Percentiles rank a stretch among this genome's conserved stretches.
Conservation (phyloP, 352 stramenopile species). For the Phytopythium chamaehyphon region DNA sequence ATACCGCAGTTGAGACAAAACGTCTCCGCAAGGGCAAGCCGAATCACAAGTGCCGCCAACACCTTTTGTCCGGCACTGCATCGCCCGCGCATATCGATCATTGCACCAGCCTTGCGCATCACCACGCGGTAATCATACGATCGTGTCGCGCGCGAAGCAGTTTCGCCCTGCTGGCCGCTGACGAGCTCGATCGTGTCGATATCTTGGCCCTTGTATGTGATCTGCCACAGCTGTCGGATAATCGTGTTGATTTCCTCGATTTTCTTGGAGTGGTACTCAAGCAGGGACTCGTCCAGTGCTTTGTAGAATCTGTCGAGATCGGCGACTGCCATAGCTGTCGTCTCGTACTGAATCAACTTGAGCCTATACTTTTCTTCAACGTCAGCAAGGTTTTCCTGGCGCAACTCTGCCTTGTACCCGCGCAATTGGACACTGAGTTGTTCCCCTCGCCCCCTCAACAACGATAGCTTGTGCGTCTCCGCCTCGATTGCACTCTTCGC, state of each 20-base stretch:
- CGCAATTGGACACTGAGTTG: slow-evolving; percentile 50
- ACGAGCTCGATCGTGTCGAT: slow-evolving; percentile 99
- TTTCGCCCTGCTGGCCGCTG: slow-evolving; percentile 87
- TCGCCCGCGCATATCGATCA: slow-evolving; percentile 98
- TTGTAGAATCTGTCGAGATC: slow-evolving; percentile 98
- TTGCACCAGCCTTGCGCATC: slow-evolving; percentile 95
- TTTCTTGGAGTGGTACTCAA: slow-evolving; percentile 98
- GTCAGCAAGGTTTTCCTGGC: slow-evolving; percentile 80
- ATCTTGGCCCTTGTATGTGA: slow-evolving; percentile 99
- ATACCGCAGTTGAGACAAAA: slow-evolving; percentile 99
- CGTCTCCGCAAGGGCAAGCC: slow-evolving; percentile 97
- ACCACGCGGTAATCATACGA: slow-evolving; percentile 99
- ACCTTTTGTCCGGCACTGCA: slow-evolving; percentile 98
- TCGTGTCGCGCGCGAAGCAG: slow-evolving; percentile 45
- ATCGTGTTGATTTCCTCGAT: slow-evolving; percentile 99
- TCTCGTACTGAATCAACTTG: slow-evolving; percentile 95
- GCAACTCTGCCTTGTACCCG: slow-evolving; percentile 60
- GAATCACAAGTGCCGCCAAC: slow-evolving; percentile 95
- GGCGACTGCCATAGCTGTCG: slow-evolving; percentile 92
- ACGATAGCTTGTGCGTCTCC: slow-evolving; percentile 31
- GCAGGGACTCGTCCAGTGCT: slow-evolving; percentile 93
- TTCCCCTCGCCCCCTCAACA: slow-evolving; percentile 44
- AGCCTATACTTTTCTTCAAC: slow-evolving; percentile 93
- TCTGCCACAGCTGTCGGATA: slow-evolving; percentile 96
- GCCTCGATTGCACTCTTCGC: slow-evolving; percentile 25